phyloP scores from a whole-genome alignment of 768 basidiomycete genomes.

The Podaxis carcinomalis region DNA sequence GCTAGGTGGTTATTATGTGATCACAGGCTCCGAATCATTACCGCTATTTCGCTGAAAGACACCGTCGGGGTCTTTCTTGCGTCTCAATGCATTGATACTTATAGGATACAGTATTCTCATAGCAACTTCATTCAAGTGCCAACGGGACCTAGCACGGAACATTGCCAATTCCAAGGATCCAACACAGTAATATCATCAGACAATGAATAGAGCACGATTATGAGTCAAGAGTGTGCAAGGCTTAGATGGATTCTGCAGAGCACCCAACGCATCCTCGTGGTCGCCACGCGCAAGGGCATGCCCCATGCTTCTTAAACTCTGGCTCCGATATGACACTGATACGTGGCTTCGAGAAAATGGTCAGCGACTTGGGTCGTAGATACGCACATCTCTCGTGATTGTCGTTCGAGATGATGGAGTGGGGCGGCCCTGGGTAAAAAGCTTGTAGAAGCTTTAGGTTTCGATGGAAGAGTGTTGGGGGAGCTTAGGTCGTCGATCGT shows the following conservation, averaged over 20 bases:
- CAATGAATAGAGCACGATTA: too few relatives aligned
- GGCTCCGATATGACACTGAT: neutral
- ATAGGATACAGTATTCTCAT: neutral
- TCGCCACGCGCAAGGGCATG: neutral
- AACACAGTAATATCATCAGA: too few relatives aligned
- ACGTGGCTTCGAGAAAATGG: neutral
- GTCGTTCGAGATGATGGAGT: neutral
- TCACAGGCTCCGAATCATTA: neutral
- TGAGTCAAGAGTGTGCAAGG: neutral
- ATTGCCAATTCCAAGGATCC: neutral
- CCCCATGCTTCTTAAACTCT: neutral
- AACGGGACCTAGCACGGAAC: neutral
- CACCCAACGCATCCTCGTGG: neutral
- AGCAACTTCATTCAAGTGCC: neutral
- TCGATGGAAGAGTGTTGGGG: neutral
- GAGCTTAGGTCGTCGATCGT: neutral
- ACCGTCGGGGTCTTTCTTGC: neutral
- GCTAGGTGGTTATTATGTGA: neutral
- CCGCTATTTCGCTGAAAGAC: neutral
- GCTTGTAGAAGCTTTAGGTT: neutral
- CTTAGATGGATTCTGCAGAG: neutral
- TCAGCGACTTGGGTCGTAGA: neutral
- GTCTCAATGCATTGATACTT: neutral
- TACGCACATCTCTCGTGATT: neutral
- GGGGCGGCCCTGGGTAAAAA: neutral